Conservation (phyloP, 306 rosid species). For the Glycine soja region DNA sequence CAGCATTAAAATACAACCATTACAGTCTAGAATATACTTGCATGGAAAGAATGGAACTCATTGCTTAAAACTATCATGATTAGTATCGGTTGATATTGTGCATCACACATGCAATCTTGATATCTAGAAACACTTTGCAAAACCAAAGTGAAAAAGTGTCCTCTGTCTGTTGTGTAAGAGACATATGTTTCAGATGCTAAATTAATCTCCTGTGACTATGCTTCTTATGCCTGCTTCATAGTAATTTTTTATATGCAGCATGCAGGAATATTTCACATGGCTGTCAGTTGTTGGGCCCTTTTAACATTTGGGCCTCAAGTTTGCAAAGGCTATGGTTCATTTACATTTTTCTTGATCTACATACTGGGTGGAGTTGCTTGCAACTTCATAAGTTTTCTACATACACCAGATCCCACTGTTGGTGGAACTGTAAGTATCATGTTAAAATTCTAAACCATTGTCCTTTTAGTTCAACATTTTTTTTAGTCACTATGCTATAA, state of each 20-base stretch:
- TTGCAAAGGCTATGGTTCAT: slow-evolving; percentile 81
- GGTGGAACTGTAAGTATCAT: slow-evolving; percentile 78
- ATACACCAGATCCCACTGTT: slow-evolving; percentile 83
- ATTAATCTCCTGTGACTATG: slow-evolving; percentile 8
- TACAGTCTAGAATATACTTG: background rate
- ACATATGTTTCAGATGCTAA: background rate
- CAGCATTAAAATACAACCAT: background rate
- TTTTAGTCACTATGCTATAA: background rate
- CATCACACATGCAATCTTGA: slow-evolving; percentile 27
- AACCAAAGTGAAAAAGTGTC: background rate
- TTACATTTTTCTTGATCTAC: slow-evolving; percentile 82
- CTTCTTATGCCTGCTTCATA: slow-evolving; percentile 19
- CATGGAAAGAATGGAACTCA: slow-evolving; percentile 14
- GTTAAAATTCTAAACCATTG: slow-evolving; percentile 1
- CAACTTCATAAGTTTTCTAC: slow-evolving; percentile 83
- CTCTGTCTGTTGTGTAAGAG: background rate
- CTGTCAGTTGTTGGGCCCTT: slow-evolving; percentile 75
- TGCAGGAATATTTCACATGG: slow-evolving; percentile 72
- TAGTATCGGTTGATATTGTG: background rate
- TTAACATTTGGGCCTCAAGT: slow-evolving; percentile 84
- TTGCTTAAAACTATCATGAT: background rate
- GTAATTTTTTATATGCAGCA: slow-evolving; percentile 64
- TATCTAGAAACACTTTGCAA: background rate
- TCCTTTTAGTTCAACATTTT: background rate
- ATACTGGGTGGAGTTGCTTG: slow-evolving; percentile 91